Base-by-base conservation (phyloP, 2,329 filamentous ascomycete species). In the Colletotrichum sp. region DNA sequence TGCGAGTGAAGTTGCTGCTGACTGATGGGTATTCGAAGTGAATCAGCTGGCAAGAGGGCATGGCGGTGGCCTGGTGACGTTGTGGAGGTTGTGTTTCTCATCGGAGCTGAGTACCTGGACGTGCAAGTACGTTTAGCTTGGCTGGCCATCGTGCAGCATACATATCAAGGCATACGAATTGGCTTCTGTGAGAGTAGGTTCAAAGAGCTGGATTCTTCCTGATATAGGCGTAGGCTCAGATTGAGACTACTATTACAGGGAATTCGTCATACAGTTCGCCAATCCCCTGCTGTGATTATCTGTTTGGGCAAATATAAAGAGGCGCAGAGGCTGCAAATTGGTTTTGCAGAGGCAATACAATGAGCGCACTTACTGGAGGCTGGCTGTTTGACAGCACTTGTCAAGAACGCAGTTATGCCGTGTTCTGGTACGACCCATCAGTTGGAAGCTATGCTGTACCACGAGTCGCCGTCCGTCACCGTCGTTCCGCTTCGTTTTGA, bases 251-350 rank as follows among this genome's bases (percentile, higher is more conserved):
- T 18, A 8, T 43, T 8, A 8, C 36, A 16, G 16, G 8, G 16
- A 43, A n/a, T 43, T 5, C 8, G 16, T 43, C 5, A 18, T 43
- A 43, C 0, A 16, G 0, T n/a, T 43, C 0, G 18, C 36, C 0
- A n/a, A 3, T 43, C 16, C 9, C 18, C 36, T 38, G 2, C 8
- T 11, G 16, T 43, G 8, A 0, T 1, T 8, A 43, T 3, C 18
- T 18, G 36, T 43, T 9, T 6, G 2, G 16, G 36, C 1, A 18
- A 18, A 6, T 11, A 43, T 43, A 9, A 43, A 43, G 8, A 1
- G 36, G 8, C 16, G 16, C 16, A 43, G 36, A 43, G 1, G 36
- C 0, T 18, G 16, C 36, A 43, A 11, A 43, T 9, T 6, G 4
- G 8, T 11, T 43, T 43, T 43, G 36, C 16, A 18, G 5, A 27